Base-by-base conservation (phyloP, 1,284 basidiomycete species). In the Phenoliferia sp. region DNA sequence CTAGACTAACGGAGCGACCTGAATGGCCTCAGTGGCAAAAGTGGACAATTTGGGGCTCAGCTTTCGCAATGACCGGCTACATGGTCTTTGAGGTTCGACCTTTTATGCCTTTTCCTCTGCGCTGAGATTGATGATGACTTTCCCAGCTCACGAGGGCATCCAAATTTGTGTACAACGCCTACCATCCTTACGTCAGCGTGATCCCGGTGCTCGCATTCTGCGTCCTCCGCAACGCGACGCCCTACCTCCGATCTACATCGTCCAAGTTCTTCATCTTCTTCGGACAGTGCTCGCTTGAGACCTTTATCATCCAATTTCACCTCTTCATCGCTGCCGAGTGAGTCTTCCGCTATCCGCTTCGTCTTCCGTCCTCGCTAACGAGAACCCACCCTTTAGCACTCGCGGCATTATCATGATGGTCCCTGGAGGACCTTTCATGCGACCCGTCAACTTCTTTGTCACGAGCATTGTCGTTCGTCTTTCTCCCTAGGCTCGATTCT, bases 151-250 rank as follows among this genome's bases (percentile, higher is more conserved):
- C 80, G 34, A 85, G 89, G 72, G 84, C 86, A 68, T 85, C 83
- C 80, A 94, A 94, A 78, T 90, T 90, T 79, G 83, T 84, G 1
- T 94, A 94, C 81, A 94, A 94, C 79, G 74, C 74, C 10, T 92
- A 87, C 84, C 92, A 94, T 76, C 88, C 90, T 15, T 88, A 88
- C 77, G 83, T 92, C 52, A 90, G 90, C n/a, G 84, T 86, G 80
- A 78, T 94, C 22, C 92, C 92, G 6, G 85, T 94, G 68, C 78
- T 88, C 50, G 86, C 88, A 0, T 94, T 90, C 77, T 82, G 87
- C 68, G 79, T 85, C 55, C 81, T 94, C 29, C 85, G 92, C 64
- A 94, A 94, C 75, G 87, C 90, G 32, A 90, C 81, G 50, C 81
- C 84, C 2, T 79, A 85, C 55, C 80, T 93, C 61, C 86, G 92